Percentiles rank a stretch among this genome's conserved stretches.
These are phyloP conservation scores for Scleroderma bovista DNA, from an alignment of 768 basidiomycete genomes.

Conservation along the genomic window DNA sequence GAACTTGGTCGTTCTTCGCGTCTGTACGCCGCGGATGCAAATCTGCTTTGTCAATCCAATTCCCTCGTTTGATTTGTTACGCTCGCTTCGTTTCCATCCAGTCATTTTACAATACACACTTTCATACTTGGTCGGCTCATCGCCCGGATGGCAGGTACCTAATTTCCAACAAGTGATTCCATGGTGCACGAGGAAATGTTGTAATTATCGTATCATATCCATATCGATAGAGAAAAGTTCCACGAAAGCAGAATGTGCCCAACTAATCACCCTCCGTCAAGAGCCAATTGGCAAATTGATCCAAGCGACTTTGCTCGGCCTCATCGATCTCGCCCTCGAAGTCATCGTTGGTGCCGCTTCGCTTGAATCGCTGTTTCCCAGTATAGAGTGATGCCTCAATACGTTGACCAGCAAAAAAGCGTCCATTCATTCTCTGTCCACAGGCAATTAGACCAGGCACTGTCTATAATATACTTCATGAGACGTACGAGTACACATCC, in stretches of 20 bases:
- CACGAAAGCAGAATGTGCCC: background rate
- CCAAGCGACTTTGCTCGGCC: constrained; percentile 78
- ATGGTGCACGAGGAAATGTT: no score
- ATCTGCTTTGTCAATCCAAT: background rate
- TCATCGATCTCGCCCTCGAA: constrained; percentile 60
- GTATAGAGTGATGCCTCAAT: constrained; percentile 78
- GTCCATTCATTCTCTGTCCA: constrained; percentile 85
- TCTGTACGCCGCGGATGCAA: background rate
- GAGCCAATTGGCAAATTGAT: constrained; percentile 85
- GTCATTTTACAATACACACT: background rate
- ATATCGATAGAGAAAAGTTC: background rate
- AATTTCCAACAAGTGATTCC: no score
- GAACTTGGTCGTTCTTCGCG: background rate
- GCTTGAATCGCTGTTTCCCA: constrained; percentile 77
- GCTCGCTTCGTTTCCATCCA: background rate
- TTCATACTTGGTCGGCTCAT: background rate
- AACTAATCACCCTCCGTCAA: constrained; percentile 68
- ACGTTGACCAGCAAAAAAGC: constrained; percentile 82
- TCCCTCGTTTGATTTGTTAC: background rate
- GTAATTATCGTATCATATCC: no score
- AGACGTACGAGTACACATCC: constrained; percentile 78
- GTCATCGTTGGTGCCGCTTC: constrained; percentile 65
- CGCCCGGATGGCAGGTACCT: background rate
- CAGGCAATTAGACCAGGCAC: background rate
- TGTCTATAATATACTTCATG: background rate